Evolutionary conservation across 805 yeast genomes (phyloP).

Genomic region (Blastobotrys attinorum): DNA sequence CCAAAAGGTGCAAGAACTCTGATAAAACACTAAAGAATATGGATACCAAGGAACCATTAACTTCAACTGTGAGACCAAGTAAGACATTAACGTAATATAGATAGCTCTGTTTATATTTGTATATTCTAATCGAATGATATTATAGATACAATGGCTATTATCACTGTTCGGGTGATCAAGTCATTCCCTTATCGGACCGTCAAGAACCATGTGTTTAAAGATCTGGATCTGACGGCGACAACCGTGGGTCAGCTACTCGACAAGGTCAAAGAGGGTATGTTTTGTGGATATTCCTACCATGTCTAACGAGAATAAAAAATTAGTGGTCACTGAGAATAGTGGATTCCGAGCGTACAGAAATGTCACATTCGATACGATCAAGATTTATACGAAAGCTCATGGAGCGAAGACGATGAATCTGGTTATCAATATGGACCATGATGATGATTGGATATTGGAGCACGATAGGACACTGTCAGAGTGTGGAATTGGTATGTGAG

Average conservation of each 20-base stretch:
- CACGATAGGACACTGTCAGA: conserved; percentile 37
- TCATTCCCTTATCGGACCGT: conserved; percentile 55
- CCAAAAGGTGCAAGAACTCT: no score
- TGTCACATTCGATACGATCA: conserved; percentile 64
- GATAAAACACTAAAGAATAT: no score
- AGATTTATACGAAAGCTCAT: conserved; percentile 91
- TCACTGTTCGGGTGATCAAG: conserved; percentile 81
- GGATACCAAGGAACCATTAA: conserved; percentile 51
- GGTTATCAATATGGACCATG: conserved; percentile 82
- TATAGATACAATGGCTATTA: conserved; percentile 38
- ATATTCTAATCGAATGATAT: conserved; percentile 17
- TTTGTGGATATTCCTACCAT: not conserved
- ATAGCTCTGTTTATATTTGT: not conserved
- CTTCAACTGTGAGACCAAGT: conserved; percentile 68
- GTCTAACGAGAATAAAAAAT: not conserved
- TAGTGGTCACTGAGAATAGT: conserved; percentile 47
- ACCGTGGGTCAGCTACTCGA: conserved; percentile 60
- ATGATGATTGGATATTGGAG: conserved; percentile 61
- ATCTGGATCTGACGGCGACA: conserved; percentile 61
- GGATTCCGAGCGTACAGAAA: conserved; percentile 76
- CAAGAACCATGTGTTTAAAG: conserved; percentile 36
- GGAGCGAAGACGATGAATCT: conserved; percentile 89
- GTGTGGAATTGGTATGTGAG: conserved; percentile 17
- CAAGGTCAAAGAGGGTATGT: conserved; percentile 32
- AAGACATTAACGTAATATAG: conserved; percentile 22